phyloP scores from a whole-genome alignment of 345 rosid genomes.

The Laguncularia racemosa region DNA sequence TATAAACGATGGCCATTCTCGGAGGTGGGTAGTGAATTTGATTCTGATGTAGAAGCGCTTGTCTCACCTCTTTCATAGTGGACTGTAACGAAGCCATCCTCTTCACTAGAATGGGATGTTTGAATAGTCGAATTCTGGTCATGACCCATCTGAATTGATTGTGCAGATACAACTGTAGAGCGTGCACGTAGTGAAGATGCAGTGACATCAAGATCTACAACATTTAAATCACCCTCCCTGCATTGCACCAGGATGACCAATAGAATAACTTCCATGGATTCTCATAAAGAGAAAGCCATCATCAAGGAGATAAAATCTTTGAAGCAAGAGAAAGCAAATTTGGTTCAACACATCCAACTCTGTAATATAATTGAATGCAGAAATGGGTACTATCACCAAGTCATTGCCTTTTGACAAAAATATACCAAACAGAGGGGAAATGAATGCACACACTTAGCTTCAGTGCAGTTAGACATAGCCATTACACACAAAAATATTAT shows the following conservation, averaged over 20 bases:
- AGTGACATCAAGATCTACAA: neutral
- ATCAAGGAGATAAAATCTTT: too few relatives aligned
- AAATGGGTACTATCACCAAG: too few relatives aligned
- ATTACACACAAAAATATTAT: too few relatives aligned
- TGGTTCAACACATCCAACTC: too few relatives aligned
- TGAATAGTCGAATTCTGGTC: constrained; percentile 5
- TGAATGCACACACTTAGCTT: too few relatives aligned
- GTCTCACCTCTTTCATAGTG: constrained; percentile 5
- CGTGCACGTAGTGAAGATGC: neutral
- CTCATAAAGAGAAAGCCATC: too few relatives aligned
- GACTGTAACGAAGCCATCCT: constrained; percentile 2
- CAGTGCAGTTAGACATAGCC: too few relatives aligned
- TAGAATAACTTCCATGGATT: neutral
- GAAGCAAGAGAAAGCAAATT: too few relatives aligned
- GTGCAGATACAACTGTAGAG: neutral
- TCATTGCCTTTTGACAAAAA: too few relatives aligned
- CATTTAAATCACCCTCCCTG: constrained; percentile 15
- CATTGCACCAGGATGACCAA: neutral
- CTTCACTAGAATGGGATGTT: constrained; percentile 5
- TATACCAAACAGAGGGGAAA: too few relatives aligned
- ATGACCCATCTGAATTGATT: neutral
- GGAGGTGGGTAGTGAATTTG: neutral
- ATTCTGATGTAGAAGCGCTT: neutral
- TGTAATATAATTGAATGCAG: too few relatives aligned
- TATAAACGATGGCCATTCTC: neutral